Conservation (phyloP, 106 monocot genomes). For the Apostasia ramifera region DNA sequence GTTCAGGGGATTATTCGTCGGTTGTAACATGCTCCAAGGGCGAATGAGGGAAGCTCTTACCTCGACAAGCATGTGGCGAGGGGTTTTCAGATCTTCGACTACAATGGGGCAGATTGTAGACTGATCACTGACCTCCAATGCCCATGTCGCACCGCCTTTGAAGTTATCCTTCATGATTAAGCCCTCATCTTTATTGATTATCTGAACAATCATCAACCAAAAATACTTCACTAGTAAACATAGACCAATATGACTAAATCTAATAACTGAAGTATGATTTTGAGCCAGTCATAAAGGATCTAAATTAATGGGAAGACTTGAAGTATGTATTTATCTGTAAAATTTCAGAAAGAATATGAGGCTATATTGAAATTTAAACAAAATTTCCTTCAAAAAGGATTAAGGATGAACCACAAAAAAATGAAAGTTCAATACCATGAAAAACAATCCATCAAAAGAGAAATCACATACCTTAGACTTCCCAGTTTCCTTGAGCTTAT, state of each 20-base stretch:
- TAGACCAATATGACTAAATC: too few species aligned
- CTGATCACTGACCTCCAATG: slow-evolving; percentile 82
- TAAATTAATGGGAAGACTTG: too few species aligned
- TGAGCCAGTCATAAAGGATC: too few species aligned
- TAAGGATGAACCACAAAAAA: too few species aligned
- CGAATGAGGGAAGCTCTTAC: slow-evolving; percentile 18
- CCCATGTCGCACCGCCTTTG: slow-evolving; percentile 75
- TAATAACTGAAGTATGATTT: too few species aligned
- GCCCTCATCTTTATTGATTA: slow-evolving; percentile 41
- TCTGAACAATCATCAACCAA: slow-evolving; percentile 12
- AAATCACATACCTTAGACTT: slow-evolving; percentile 37
- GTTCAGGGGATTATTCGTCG: background rate
- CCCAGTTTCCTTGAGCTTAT: slow-evolving; percentile 53
- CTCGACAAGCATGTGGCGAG: slow-evolving; percentile 95
- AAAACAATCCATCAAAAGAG: background rate
- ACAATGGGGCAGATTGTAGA: slow-evolving; percentile 80
- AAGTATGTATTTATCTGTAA: too few species aligned
- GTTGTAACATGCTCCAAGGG: background rate
- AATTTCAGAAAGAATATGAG: too few species aligned
- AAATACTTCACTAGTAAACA: too few species aligned
- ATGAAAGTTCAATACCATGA: too few species aligned
- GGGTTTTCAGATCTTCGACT: slow-evolving; percentile 86
- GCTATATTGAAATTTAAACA: too few species aligned
- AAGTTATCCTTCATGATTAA: slow-evolving; percentile 56
- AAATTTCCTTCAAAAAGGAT: too few species aligned